These are phyloP conservation scores for Trichoderma semiorbis DNA, from an alignment of 2,329 filamentous ascomycete species.

Conservation along the genomic window DNA sequence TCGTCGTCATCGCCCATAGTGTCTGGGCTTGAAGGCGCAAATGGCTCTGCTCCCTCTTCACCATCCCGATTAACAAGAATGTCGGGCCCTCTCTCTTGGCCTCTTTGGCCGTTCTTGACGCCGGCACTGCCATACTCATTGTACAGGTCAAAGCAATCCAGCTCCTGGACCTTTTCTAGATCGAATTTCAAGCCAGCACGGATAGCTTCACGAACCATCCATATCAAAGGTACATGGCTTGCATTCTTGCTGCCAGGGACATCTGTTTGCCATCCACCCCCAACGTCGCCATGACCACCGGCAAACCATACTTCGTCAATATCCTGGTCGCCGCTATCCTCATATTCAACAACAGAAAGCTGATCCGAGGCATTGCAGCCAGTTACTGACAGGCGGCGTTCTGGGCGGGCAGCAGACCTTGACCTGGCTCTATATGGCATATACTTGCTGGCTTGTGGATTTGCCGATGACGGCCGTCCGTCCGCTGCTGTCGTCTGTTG, in stretches of 20 bases:
- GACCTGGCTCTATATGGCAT: constrained; percentile 43
- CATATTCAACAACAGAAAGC: not conserved
- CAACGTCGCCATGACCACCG: constrained; percentile 74
- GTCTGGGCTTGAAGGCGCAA: constrained; percentile 23
- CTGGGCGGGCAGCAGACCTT: constrained; percentile 32
- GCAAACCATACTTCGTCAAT: constrained; percentile 80
- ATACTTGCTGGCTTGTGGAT: constrained; percentile 23
- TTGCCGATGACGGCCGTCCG: not conserved
- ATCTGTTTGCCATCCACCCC: constrained; percentile 67
- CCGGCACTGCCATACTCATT: not conserved
- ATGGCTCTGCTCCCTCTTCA: constrained; percentile 16
- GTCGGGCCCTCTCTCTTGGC: constrained; percentile 18
- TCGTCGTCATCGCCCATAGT: constrained; percentile 24
- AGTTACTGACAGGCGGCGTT: not conserved
- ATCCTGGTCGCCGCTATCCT: constrained; percentile 55
- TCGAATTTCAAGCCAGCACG: constrained; percentile 69
- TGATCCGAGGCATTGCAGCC: constrained; percentile 6
- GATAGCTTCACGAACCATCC: constrained; percentile 62
- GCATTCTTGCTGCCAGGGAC: constrained; percentile 56
- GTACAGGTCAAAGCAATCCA: constrained; percentile 50
- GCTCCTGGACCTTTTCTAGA: constrained; percentile 59
- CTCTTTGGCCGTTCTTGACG: not conserved
- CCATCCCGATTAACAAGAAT: constrained; percentile 24
- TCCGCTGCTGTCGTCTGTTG: constrained; percentile 21
- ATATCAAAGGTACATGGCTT: constrained; percentile 65